Base-by-base conservation (phyloP, 257 asterid genomes). In the Voacanga thouarsii region DNA sequence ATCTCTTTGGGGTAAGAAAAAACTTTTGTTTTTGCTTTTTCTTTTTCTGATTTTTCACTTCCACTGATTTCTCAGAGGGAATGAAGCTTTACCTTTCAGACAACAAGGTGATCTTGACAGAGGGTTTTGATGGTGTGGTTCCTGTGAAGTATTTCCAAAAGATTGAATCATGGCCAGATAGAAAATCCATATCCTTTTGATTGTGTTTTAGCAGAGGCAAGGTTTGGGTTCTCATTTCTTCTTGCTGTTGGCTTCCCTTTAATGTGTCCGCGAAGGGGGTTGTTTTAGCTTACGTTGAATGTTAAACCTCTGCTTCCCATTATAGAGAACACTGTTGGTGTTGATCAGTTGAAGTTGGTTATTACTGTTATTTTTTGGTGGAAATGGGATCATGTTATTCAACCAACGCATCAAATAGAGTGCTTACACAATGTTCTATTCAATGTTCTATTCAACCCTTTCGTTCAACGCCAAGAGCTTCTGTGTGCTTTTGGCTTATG, bases 71-170 rank as follows among this genome's bases (percentile, higher is more conserved):
- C 80, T 74, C 92, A 93, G 97, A 90, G 57, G 97, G 99, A 75
- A 92, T 93, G 96, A 96, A 89, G 89, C 87, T 96, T 30, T 93
- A 93, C 75, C 71, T 92, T 78, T 93, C 98, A 28, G 99, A 96
- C 79, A 93, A 96, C 85, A 81, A 63, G 84, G 99, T 96, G 88
- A 89, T 93, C 78, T 85, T 96, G 83, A 93, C 99, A 0, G 98
- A 93, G 88, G 99, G 99, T 33, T 89, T 92, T 71, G 91, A 92
- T 44, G 98, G 98, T 16, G 88, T 84, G 10, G 96, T 93, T 80
- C 97, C 97, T 0, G 88, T 61, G 60, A 92, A 88, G 87, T 96
- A 92, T 80, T 92, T 96, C 82, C 85, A 78, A 81, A 86, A 90
- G 90, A 85, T 93, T 66, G 97, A 92, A 84, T 86, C 98, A 26